Base-by-base conservation (phyloP, 495 filamentous ascomycete species). In the Xanthoparmelia taractica region DNA sequence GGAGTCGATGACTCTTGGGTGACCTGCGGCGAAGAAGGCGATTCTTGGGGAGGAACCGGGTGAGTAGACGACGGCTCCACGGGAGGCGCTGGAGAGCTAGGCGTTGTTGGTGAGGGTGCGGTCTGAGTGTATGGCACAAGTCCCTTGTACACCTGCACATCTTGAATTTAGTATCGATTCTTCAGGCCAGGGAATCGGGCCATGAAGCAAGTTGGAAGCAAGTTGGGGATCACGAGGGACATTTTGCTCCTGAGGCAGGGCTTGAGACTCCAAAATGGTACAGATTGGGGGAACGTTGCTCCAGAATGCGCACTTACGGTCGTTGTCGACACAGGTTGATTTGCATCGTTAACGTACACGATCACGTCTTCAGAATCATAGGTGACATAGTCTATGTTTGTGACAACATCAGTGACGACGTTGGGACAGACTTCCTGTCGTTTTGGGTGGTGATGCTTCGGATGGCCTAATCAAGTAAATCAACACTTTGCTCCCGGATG, bases 341-440 rank as follows among this genome's bases (percentile, higher is more conserved):
- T 86, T 59, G 83, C 63, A 57, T 84, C 75, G 69, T 93, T 81
- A 34, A 90, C 82, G 68, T 80, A 87, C 65, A 89, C 81, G 34
- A 87, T 75, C 23, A 87, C 82, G 57, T 83, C 75, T 23, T 77
- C 69, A 29, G 69, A 72, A 23, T 68, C 62, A 54, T 65, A 73
- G 48, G 70, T 77, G 52, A 79, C 76, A 23, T 71, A 75, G 36
- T 71, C 70, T 38, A 74, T 61, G 33, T 70, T 66, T 10, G 73
- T 72, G 27, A 70, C 67, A 27, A 69, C 64, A 25, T 64, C 63
- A 37, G 63, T 72, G 37, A 57, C 41, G 17, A 57, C 25, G 17
- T 38, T 34, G 23, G 56, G 25, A 27, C 38, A 58, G 34, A 38
- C 56, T 11, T 58, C 52, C 15, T 63, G 29, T 36, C 64, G 60